Conservation (phyloP, 495 filamentous ascomycete genomes). For the Penicillium silybi region DNA sequence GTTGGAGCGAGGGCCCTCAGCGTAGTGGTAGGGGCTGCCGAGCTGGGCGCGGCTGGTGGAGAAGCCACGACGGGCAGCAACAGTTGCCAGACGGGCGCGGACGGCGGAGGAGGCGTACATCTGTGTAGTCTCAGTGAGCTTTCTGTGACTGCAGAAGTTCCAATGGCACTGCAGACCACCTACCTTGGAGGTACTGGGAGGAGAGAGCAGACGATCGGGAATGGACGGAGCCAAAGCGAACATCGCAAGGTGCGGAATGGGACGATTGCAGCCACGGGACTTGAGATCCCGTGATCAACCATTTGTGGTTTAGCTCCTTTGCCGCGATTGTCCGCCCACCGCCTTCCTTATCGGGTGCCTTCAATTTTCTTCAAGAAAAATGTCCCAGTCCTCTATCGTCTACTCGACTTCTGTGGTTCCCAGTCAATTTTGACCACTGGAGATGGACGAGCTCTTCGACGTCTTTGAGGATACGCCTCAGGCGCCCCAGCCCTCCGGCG, state of each 20-base stretch:
- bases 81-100: conserved; percentile 62
- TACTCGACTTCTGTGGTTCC: conserved; percentile 11
- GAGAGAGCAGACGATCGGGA: conserved; percentile 31
- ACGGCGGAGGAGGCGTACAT: conserved; percentile 81
- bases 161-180: conserved; percentile 8
- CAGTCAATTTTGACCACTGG: conserved; percentile 12
- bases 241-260: conserved; percentile 28
- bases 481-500: conserved; percentile 27
- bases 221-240: conserved; percentile 23
- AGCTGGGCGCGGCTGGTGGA: conserved; percentile 83
- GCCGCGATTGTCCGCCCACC: conserved; percentile 18
- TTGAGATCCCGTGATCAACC: conserved; percentile 5
- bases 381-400: conserved; percentile 11
- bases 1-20: conserved; percentile 91
- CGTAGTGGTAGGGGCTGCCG: conserved; percentile 93
- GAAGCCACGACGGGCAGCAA: conserved; percentile 90
- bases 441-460: conserved; percentile 80
- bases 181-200: conserved; percentile 32
- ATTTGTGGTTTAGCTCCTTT: neutral
- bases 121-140: conserved; percentile 38
- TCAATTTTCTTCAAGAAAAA: conserved; percentile 36
- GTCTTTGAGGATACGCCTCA: conserved; percentile 72
- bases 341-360: conserved; percentile 24
- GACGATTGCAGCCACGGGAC: conserved; percentile 29
- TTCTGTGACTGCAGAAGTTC: conserved; percentile 8